Base-by-base conservation (phyloP, 345 rosid species). In the Pistacia vera region DNA sequence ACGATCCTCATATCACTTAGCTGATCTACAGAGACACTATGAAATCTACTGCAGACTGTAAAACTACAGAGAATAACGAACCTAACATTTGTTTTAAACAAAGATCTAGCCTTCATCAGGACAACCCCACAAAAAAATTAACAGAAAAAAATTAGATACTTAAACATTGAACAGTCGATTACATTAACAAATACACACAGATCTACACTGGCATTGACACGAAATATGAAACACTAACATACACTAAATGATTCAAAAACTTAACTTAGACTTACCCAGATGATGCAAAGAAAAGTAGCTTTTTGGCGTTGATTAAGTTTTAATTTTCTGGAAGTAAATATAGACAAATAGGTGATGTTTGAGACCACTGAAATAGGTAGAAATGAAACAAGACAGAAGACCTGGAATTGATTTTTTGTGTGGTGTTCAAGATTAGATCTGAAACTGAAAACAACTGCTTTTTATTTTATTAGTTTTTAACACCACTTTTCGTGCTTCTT, bases 361-460 rank as follows among this genome's bases (percentile, higher is more conserved):
- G 12, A 62, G 66, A 36, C 22, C 5, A 36, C 11, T 35, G 67
- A 36, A 63, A 17, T 28, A 61, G 49, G 22, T 35, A 11, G 48
- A 30, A 72, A 30, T 60, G 55, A 30, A 44, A 8, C 46, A 41
- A 41, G 46, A 41, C 46, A 41, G 46, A 41, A 41, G 46, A 7
- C 46, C 8, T 41, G 46, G 8, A 41, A 41, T 14, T 12, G 61
- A 18, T 60, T 35, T 51, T 51, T 35, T 18, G 41, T 25, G 58
- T 22, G 13, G 9, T 3, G 38, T 16, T 33, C 49, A 7, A 67
- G 68, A 64, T 63, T 57, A 64, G 77, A 74, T 74, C 77, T 74
- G 18, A 49, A 63, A 20, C 12, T 5, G 14, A 12, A 9, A 20
- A 18, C 25, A 36, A 13, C 10, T 38, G 3, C 3, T 14, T 70